Percentiles rank a stretch among this genome's conserved stretches.
Conservation (phyloP, 345 rosid genomes). For the Bruguiera sexangula region DNA sequence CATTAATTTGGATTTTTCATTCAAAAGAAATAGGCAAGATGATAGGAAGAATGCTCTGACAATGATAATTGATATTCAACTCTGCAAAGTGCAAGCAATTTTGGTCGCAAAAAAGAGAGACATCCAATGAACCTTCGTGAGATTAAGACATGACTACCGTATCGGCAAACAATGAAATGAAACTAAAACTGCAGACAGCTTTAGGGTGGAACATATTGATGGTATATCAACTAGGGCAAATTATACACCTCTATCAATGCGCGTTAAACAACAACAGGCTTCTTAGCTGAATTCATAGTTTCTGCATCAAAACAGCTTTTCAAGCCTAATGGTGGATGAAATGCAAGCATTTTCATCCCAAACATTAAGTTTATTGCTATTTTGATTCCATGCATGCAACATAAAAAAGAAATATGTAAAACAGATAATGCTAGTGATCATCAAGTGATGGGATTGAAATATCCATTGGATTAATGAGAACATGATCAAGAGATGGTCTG, state of each 20-base stretch:
- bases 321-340: too few species aligned
- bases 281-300: neutral
- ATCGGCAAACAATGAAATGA: neutral
- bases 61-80: neutral
- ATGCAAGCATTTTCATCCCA: too few species aligned
- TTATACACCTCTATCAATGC: neutral
- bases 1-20: constrained; percentile 4
- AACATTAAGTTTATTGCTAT: too few species aligned
- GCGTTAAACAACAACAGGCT: neutral
- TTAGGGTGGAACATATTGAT: neutral
- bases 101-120: neutral
- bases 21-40: constrained; percentile 3
- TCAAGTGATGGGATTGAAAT: too few species aligned
- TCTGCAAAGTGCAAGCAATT: neutral
- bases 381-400: too few species aligned
- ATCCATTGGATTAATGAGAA: too few species aligned
- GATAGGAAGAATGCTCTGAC: neutral
- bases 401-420: too few species aligned
- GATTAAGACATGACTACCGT: too few species aligned
- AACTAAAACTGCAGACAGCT: neutral
- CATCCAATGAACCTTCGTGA: neutral
- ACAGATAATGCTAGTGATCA: too few species aligned
- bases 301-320: too few species aligned
- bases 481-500: too few species aligned
- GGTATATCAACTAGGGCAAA: neutral